Evolutionary conservation across 2,329 filamentous ascomycete genomes (phyloP), one percentile per base, ranked within the genome.

Genomic region (Thelonectria rubi): DNA sequence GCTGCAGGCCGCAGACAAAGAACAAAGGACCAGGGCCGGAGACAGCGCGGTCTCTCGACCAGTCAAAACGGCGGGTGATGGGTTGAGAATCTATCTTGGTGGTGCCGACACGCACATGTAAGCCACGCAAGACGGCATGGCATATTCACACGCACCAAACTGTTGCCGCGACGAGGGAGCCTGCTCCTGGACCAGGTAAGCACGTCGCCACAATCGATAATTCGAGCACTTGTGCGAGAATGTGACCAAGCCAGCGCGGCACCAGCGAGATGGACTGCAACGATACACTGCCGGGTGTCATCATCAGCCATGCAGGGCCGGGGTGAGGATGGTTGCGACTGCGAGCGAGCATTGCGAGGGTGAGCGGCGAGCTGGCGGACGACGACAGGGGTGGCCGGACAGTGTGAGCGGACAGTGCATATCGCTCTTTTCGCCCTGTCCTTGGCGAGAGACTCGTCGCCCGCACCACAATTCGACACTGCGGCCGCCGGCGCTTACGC

Each of bases 191-290:
- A 45, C 37, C 46, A 12, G 43, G 21, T 42, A 37, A 12, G 26
- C 26, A 46, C 20, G 54, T 34, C 24, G 54, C 54, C 54, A 56
- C 54, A 32, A n/a, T n/a, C 32, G 21, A 49, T 49, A 24, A 50
- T 54, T 34, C 14, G 57, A 47, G 57, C 45, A 43, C 12, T 37
- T 42, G 45, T 21, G 37, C 17, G 45, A 45, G 34, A 37, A 50
- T 26, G 39, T 47, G 24, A 40, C 21, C 24, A 40, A 20, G 45
- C 34, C 46, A 51, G 24, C 45, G 32, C 58, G 55, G 43, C 42
- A 58, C 55, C 52, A 64, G 58, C 54, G 58, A 65, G 60, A 66
- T 65, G 60, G 63, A 50, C 57, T 72, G 68, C 64, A 70, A 70
- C 69, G 61, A 69, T 72, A 46, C 57, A 64, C 58, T 64, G 60